phyloP scores from a whole-genome alignment of 352 stramenopile species.

The Phytophthora hibernalis region DNA sequence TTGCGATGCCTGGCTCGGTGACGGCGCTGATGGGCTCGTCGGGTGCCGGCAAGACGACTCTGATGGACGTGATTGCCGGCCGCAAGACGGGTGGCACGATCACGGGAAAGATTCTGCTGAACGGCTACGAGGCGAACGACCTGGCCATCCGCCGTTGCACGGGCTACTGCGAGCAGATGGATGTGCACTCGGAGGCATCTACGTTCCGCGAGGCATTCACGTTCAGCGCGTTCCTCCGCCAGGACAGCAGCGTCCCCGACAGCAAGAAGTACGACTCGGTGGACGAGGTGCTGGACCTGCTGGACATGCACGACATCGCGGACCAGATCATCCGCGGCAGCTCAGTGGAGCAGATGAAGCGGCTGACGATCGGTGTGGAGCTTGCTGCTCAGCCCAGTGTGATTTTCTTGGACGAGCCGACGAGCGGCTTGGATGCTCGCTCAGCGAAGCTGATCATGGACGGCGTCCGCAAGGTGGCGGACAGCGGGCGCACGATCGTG shows the following conservation, averaged over 20 bases:
- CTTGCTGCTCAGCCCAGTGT: conserved; percentile 78
- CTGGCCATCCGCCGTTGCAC: conserved; percentile 56
- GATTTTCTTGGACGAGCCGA: conserved; percentile 80
- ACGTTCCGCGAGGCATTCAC: conserved; percentile 83
- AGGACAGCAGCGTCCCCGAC: too few species aligned
- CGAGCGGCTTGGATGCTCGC: conserved; percentile 52
- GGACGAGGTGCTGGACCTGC: conserved; percentile 75
- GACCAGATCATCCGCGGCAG: conserved; percentile 38
- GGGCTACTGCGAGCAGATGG: conserved; percentile 84
- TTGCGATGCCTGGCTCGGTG: conserved; percentile 16
- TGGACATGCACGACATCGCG: conserved; percentile 33
- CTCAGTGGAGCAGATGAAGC: conserved; percentile 52
- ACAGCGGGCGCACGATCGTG: conserved; percentile 70
- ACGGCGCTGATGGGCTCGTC: conserved; percentile 24
- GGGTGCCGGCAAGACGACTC: conserved; percentile 23
- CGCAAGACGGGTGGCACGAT: conserved; percentile 16
- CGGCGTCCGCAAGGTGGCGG: conserved; percentile 80
- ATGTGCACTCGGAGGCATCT: conserved; percentile 84
- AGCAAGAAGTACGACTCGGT: too few species aligned
- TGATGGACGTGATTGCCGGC: conserved; percentile 29
- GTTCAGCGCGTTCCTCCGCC: too few species aligned
- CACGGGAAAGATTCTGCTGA: conserved; percentile 3
- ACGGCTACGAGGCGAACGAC: conserved; percentile 46
- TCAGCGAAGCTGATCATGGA: conserved; percentile 77
- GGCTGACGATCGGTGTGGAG: conserved; percentile 51